These are phyloP conservation scores for Penicillium sp. DNA, from an alignment of 2,329 filamentous ascomycete genomes.

Conservation along the genomic window DNA sequence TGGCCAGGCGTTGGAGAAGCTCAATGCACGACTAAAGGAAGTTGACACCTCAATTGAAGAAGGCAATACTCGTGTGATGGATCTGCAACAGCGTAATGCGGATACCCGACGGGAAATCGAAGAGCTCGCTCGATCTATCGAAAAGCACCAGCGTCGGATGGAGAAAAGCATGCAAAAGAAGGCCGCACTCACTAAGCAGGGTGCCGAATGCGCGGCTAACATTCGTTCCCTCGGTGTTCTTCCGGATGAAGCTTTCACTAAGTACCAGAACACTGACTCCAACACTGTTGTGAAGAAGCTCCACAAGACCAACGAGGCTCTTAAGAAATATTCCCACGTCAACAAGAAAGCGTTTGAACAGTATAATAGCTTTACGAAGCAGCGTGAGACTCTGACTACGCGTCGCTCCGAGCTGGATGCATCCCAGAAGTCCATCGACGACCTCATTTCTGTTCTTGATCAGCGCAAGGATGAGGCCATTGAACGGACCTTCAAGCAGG, in stretches of 20 bases:
- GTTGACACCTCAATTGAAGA: constrained; percentile 71
- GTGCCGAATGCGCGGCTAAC: constrained; percentile 77
- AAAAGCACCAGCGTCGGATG: constrained; percentile 82
- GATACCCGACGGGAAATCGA: constrained; percentile 70
- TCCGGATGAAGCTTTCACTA: constrained; percentile 89
- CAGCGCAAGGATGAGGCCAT: constrained; percentile 97
- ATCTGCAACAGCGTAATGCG: constrained; percentile 57
- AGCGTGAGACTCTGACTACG: constrained; percentile 81
- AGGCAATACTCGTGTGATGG: constrained; percentile 52
- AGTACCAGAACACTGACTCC: constrained; percentile 78
- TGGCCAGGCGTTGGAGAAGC: constrained; percentile 62
- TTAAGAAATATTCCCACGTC: constrained; percentile 96
- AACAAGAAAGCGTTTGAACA: constrained; percentile 99
- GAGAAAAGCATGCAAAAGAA: constrained; percentile 91
- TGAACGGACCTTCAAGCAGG: constrained; percentile 96
- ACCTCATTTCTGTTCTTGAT: constrained; percentile 87
- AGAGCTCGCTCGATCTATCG: constrained; percentile 72
- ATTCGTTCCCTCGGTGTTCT: constrained; percentile 91
- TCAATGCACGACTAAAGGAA: constrained; percentile 68
- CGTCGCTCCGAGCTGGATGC: constrained; percentile 83
- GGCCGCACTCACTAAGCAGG: constrained; percentile 71
- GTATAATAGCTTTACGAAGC: constrained; percentile 93
- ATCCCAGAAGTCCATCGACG: constrained; percentile 82
- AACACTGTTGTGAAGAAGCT: constrained; percentile 71
- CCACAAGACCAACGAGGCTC: constrained; percentile 84